Percentiles rank a stretch among this genome's conserved stretches.
phyloP scores from a whole-genome alignment of 2,329 filamentous ascomycete species.

The Botrytis fragariae region DNA sequence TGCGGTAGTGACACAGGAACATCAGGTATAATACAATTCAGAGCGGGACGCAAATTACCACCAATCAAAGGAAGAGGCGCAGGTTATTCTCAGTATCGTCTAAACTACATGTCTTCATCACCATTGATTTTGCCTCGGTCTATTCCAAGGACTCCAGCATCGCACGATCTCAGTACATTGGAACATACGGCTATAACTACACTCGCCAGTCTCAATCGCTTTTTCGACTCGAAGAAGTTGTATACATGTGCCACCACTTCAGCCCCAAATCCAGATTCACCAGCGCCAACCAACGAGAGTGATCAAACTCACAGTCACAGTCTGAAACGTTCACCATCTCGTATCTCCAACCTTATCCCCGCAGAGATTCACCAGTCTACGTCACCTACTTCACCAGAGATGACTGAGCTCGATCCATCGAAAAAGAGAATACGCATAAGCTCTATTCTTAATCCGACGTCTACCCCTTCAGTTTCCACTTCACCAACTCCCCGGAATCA shows the following conservation, averaged over 20 bases:
- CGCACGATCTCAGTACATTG: neutral
- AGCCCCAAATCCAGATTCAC: neutral
- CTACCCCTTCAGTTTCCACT: neutral
- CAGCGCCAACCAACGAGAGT: neutral
- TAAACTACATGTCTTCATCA: neutral
- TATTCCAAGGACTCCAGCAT: neutral
- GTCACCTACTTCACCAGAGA: neutral
- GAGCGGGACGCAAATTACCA: neutral
- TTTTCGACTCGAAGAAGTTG: neutral
- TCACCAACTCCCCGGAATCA: neutral
- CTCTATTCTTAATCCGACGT: neutral
- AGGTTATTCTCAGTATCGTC: neutral
- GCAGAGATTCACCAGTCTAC: neutral
- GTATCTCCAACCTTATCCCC: neutral
- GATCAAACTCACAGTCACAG: no score
- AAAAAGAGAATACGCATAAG: neutral
- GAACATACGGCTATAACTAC: neutral
- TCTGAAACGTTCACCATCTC: neutral
- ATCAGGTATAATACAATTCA: neutral
- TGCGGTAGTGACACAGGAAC: neutral
- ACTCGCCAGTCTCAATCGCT: neutral
- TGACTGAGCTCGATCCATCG: neutral
- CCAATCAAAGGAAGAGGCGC: neutral
- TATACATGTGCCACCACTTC: no score
- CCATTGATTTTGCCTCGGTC: no score